phyloP scores from a whole-genome alignment of 495 filamentous ascomycete genomes.

The Hyaloscypha finlandica region DNA sequence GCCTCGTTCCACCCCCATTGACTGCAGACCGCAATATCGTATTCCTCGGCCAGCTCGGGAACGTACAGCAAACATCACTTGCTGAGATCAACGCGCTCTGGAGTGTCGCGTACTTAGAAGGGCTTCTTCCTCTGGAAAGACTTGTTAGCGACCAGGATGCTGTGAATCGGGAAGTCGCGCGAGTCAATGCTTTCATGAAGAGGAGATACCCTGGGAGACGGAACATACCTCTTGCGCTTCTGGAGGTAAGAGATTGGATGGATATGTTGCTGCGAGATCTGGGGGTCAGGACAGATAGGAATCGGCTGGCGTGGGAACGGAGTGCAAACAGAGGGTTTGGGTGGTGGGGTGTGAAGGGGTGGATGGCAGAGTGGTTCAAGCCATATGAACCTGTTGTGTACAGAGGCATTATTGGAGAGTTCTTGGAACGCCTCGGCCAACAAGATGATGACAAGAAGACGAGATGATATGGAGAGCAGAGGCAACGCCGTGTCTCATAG shows the following conservation, averaged over 20 bases:
- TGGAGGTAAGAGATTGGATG: background rate
- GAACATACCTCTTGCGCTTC: background rate
- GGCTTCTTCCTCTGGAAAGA: conserved; percentile 15
- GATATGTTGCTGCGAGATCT: conserved; percentile 26
- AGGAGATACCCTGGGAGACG: conserved; percentile 30
- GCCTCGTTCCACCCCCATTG: conserved; percentile 32
- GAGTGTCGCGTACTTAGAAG: conserved; percentile 35
- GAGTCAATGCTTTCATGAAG: conserved; percentile 22
- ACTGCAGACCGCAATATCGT: conserved; percentile 32
- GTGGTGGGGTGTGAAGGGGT: conserved; percentile 22
- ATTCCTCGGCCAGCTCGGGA: conserved; percentile 30
- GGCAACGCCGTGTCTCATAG: background rate
- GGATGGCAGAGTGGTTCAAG: conserved; percentile 40
- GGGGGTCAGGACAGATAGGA: conserved; percentile 30
- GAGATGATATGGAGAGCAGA: background rate
- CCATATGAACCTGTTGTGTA: conserved; percentile 43
- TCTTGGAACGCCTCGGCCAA: conserved; percentile 2
- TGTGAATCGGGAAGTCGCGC: conserved; percentile 32
- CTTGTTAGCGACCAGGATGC: background rate
- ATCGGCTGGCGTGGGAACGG: conserved; percentile 14
- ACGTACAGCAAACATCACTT: conserved; percentile 21
- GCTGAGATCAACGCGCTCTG: conserved; percentile 36
- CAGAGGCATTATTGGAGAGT: conserved; percentile 40
- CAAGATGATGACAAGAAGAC: background rate
- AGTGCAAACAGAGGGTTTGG: conserved; percentile 6